A percentile compares a stretch with the other conserved stretches of the same genome.
phyloP scores from a whole-genome alignment of 306 rosid species.

The Lithocarpus polystachyus region DNA sequence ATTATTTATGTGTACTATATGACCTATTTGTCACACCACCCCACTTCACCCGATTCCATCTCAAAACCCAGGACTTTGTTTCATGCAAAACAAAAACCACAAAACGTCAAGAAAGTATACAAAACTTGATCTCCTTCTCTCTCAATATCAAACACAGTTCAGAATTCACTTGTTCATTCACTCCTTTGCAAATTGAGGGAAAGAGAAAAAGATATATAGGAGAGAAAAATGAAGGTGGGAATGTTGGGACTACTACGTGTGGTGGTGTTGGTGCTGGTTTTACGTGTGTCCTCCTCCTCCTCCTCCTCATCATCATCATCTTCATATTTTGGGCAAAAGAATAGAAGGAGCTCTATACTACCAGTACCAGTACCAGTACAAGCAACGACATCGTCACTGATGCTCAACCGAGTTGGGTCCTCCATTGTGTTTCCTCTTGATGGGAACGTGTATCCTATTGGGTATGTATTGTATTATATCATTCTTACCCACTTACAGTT shows the following conservation, averaged over 20 bases:
- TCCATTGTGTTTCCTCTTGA: conserved; percentile 64
- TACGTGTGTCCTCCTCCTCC: conserved; percentile 26
- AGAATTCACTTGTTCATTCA: not conserved
- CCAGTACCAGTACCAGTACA: conserved; percentile 27
- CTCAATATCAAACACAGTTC: conserved; percentile 19
- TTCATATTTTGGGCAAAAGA: conserved; percentile 45
- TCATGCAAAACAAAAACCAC: conserved; percentile 3
- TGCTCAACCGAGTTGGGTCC: conserved; percentile 46
- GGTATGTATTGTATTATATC: conserved; percentile 41
- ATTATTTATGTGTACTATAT: not conserved
- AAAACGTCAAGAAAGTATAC: not conserved
- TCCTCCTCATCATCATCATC: conserved; percentile 48
- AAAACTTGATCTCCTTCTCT: conserved; percentile 1
- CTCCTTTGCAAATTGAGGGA: not conserved
- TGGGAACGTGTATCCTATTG: conserved; percentile 86
- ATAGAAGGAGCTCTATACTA: conserved; percentile 36
- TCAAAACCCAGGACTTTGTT: not conserved
- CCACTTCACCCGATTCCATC: too few species aligned
- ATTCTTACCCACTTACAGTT: not conserved
- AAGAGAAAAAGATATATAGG: not conserved
- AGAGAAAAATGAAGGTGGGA: conserved; percentile 26
- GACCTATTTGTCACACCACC: not conserved
- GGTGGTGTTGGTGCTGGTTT: conserved; percentile 31
- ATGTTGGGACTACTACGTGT: conserved; percentile 19
- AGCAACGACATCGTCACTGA: conserved; percentile 38